Percentiles rank a stretch among this genome's conserved stretches.
These are phyloP conservation scores for Xylariaceae sp. DNA, from an alignment of 2,329 filamentous ascomycete species.

Conservation along the genomic window DNA sequence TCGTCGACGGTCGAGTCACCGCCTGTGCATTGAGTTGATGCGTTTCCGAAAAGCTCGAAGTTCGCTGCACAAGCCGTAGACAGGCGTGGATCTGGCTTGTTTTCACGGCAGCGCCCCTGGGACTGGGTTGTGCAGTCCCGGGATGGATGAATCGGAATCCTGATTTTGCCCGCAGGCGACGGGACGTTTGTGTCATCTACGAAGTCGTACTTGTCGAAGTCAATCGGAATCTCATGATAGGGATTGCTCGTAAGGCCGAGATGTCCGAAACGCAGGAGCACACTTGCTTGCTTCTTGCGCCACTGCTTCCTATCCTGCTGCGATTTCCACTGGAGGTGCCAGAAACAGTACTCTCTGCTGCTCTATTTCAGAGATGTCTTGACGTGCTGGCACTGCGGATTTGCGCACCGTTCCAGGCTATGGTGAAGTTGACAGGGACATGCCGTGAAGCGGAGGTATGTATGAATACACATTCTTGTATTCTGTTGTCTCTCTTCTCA, in stretches of 20 bases:
- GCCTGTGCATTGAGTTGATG: too few species aligned
- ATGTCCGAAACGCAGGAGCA: not conserved
- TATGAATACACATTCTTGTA: slow-evolving; percentile 22
- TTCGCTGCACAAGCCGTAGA: slow-evolving; percentile 15
- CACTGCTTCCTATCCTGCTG: not conserved
- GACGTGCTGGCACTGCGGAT: slow-evolving; percentile 20
- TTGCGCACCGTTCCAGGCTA: slow-evolving; percentile 20
- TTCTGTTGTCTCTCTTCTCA: not conserved
- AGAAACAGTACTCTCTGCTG: slow-evolving; percentile 22
- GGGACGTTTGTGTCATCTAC: not conserved
- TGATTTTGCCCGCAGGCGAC: too few species aligned
- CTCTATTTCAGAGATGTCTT: slow-evolving; percentile 18
- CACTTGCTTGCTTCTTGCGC: not conserved
- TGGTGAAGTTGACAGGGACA: slow-evolving; percentile 26
- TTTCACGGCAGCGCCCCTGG: not conserved
- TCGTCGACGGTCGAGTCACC: too few species aligned
- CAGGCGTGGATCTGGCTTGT: not conserved
- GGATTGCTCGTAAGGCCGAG: slow-evolving; percentile 1
- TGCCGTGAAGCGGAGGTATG: slow-evolving; percentile 20
- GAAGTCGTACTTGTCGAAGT: slow-evolving; percentile 15
- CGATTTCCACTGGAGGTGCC: slow-evolving; percentile 12
- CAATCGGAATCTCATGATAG: slow-evolving; percentile 14
- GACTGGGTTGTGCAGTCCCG: not conserved
- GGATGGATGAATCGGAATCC: too few species aligned
- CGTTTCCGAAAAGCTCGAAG: slow-evolving; percentile 11